Conservation (phyloP, 352 stramenopile species). For the Lagenidium sp. region DNA sequence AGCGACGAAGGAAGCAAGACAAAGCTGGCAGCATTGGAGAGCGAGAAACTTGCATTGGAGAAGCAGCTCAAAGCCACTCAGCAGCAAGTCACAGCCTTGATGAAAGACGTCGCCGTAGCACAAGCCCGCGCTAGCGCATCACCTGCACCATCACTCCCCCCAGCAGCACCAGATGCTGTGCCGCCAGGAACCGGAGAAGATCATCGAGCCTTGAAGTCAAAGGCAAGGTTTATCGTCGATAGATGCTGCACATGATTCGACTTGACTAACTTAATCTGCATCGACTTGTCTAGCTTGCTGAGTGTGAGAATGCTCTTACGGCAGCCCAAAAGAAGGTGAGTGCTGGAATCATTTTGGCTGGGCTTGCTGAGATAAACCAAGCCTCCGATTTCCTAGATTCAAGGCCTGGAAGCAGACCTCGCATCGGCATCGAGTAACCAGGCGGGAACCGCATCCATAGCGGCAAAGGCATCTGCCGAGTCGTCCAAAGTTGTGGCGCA, state of each 20-base stretch:
- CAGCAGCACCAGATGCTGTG: slow-evolving; percentile 10
- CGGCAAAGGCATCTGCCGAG: slow-evolving; percentile 12
- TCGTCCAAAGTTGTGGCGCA: slow-evolving; percentile 22
- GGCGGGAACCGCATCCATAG: slow-evolving; percentile 21
- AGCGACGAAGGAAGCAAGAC: neutral
- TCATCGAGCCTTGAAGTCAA: slow-evolving; percentile 35
- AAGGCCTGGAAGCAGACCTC: slow-evolving; percentile 50
- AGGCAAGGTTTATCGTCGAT: slow-evolving; percentile 22
- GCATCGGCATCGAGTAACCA: slow-evolving; percentile 17
- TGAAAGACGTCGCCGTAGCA: slow-evolving; percentile 14
- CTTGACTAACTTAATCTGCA: no score
- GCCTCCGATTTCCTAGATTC: no score
- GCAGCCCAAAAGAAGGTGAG: slow-evolving; percentile 43
- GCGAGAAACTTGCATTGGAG: slow-evolving; percentile 41
- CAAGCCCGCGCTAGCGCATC: slow-evolving; percentile 4
- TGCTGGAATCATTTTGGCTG: neutral
- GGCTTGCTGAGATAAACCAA: no score
- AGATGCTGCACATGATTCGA: no score
- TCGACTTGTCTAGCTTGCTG: slow-evolving; percentile 22
- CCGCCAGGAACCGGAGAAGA: slow-evolving; percentile 19
- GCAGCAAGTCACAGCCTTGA: slow-evolving; percentile 31
- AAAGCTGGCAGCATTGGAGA: slow-evolving; percentile 25
- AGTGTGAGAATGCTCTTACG: slow-evolving; percentile 20
- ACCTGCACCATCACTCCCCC: slow-evolving; percentile 6
- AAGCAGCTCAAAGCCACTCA: slow-evolving; percentile 57